Conservation (phyloP, 768 basidiomycete species). For the Gloeophyllum trabeum region DNA sequence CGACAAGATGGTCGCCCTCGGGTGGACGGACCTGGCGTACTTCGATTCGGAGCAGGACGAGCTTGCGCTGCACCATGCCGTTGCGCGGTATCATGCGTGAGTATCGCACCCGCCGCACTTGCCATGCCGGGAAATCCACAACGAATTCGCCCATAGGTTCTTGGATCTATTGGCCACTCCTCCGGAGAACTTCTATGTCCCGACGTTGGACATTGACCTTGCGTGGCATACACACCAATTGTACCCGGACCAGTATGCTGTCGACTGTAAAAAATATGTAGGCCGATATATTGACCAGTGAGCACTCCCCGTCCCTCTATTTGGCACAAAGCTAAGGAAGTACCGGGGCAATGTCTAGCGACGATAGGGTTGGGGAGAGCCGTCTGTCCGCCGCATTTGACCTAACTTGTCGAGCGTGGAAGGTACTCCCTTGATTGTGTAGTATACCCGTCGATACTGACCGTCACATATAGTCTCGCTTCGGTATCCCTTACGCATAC, state of each 20-base stretch:
- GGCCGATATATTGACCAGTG: slow-evolving; percentile 46
- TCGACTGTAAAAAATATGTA: slow-evolving; percentile 29
- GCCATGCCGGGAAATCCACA: not conserved
- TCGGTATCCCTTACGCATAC: slow-evolving; percentile 38
- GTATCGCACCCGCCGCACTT: slow-evolving; percentile 4
- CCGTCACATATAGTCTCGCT: slow-evolving; percentile 23
- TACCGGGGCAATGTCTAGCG: slow-evolving; percentile 20
- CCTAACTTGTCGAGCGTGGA: slow-evolving; percentile 37
- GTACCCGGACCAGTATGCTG: slow-evolving; percentile 30
- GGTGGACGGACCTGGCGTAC: slow-evolving; percentile 34
- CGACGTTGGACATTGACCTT: slow-evolving; percentile 67
- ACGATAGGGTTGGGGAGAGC: slow-evolving; percentile 36
- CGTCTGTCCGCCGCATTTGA: slow-evolving; percentile 35
- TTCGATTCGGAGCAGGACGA: slow-evolving; percentile 29
- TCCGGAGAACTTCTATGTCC: slow-evolving; percentile 33
- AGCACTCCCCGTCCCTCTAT: slow-evolving; percentile 10
- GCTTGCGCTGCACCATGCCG: slow-evolving; percentile 31
- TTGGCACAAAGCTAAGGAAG: not conserved
- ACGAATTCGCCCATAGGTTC: slow-evolving; percentile 23
- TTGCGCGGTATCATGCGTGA: slow-evolving; percentile 51
- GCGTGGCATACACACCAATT: slow-evolving; percentile 72
- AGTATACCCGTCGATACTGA: slow-evolving; percentile 3
- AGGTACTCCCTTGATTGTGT: slow-evolving; percentile 14
- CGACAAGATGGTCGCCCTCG: slow-evolving; percentile 36
- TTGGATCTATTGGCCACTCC: slow-evolving; percentile 41